phyloP scores from a whole-genome alignment of 257 asterid genomes.

The Knoxia roxburghii region DNA sequence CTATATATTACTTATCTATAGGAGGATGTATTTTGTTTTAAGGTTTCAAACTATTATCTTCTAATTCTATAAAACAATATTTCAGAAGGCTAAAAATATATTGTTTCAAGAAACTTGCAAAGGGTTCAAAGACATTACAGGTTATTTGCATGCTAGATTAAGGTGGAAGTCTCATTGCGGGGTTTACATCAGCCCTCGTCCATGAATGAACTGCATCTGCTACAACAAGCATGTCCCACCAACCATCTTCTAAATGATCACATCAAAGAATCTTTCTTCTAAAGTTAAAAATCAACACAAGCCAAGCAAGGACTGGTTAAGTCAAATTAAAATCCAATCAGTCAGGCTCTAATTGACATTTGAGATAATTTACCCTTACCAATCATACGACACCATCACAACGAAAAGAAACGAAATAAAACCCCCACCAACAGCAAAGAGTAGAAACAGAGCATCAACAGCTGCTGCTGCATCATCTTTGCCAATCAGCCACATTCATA shows the following conservation, averaged over 20 bases:
- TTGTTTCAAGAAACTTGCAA: neutral
- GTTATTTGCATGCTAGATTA: neutral
- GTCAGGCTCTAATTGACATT: conserved; percentile 21
- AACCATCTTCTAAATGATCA: conserved; percentile 31
- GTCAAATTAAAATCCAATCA: conserved; percentile 18
- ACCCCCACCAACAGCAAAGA: conserved; percentile 30
- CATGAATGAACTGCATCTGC: conserved; percentile 34
- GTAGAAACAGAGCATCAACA: conserved; percentile 4
- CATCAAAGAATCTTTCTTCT: conserved; percentile 22
- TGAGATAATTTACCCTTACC: conserved; percentile 46
- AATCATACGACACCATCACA: conserved; percentile 20
- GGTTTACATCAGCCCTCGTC: conserved; percentile 18
- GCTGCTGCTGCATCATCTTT: conserved; percentile 2
- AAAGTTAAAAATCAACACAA: conserved; percentile 19
- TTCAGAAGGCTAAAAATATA: too few species aligned
- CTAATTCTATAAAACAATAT: too few species aligned
- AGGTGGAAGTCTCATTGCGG: conserved; percentile 8
- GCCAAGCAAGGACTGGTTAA: conserved; percentile 18
- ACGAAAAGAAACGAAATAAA: too few species aligned
- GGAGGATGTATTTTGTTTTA: too few species aligned
- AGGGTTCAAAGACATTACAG: neutral
- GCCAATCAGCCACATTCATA: conserved; percentile 11
- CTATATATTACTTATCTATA: too few species aligned
- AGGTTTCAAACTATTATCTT: neutral
- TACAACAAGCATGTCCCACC: conserved; percentile 14